These are phyloP conservation scores for Xylariaceae sp. DNA, from an alignment of 2,329 filamentous ascomycete species.

Conservation along the genomic window DNA sequence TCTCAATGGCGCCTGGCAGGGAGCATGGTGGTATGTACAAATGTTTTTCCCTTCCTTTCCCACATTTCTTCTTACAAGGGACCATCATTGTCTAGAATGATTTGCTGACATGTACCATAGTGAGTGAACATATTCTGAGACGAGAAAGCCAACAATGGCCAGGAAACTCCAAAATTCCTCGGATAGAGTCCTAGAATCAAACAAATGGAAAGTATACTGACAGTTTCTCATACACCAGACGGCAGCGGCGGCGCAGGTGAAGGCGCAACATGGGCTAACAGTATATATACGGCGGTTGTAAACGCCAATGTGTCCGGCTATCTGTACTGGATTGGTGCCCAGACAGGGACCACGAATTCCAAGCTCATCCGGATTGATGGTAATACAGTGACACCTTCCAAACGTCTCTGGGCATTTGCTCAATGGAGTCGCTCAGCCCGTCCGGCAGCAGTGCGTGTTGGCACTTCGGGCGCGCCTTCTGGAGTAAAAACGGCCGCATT, in stretches of 20 bases:
- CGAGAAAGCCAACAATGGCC: too few relatives aligned
- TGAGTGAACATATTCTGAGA: too few relatives aligned
- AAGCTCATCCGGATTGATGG: slow-evolving; percentile 16
- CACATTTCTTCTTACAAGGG: too few relatives aligned
- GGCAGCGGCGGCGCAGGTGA: slow-evolving; percentile 38
- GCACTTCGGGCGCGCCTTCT: slow-evolving; percentile 11
- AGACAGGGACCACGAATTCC: slow-evolving; percentile 17
- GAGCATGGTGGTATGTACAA: slow-evolving; percentile 31
- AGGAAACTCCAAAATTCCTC: too few relatives aligned
- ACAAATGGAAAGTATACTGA: too few relatives aligned
- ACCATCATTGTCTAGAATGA: too few relatives aligned
- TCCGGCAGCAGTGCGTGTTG: slow-evolving; percentile 14
- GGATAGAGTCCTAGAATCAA: too few relatives aligned
- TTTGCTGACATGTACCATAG: too few relatives aligned
- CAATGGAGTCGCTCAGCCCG: slow-evolving; percentile 18
- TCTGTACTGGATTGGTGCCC: slow-evolving; percentile 36
- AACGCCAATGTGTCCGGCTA: slow-evolving; percentile 44
- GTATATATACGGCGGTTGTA: slow-evolving; percentile 40
- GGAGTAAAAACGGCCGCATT: slow-evolving; percentile 15
- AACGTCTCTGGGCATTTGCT: slow-evolving; percentile 16
- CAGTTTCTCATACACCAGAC: slow-evolving; percentile 11
- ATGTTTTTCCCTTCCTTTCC: too few relatives aligned
- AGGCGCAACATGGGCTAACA: slow-evolving; percentile 29
- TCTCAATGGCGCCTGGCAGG: slow-evolving; percentile 32
- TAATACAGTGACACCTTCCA: slow-evolving; percentile 8